Evolutionary conservation across 1,284 basidiomycete species (phyloP).

Genomic region (Inonotus obliquus): DNA sequence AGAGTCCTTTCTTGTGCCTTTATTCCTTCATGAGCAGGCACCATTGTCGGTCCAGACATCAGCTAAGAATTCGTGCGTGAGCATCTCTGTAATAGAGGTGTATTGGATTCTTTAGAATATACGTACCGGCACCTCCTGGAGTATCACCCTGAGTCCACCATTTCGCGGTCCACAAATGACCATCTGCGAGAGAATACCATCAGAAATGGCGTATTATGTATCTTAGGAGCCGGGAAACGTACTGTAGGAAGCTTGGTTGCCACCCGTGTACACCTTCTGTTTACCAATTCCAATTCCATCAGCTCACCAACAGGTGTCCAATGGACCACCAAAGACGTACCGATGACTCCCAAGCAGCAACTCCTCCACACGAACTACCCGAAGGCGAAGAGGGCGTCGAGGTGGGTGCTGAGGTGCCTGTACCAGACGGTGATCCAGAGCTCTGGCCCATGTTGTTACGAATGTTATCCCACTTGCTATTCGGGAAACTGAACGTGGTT

Average conservation of each 20-base stretch:
- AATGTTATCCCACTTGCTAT: conserved; percentile 68
- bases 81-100: not conserved
- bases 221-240: conserved; percentile 18
- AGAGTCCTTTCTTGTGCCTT: no score
- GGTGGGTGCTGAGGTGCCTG: conserved; percentile 24
- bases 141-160: conserved; percentile 58
- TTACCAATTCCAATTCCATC: no score
- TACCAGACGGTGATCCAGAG: conserved; percentile 20
- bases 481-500: conserved; percentile 43
- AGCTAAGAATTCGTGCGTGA: conserved; percentile 22
- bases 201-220: not conserved
- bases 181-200: conserved; percentile 21
- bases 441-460: conserved; percentile 51
- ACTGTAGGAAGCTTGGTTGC: conserved; percentile 47
- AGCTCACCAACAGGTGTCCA: not conserved
- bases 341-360: conserved; percentile 45
- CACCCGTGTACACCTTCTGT: conserved; percentile 45
- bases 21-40: conserved; percentile 24
- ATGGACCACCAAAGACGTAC: conserved; percentile 20
- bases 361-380: conserved; percentile 37
- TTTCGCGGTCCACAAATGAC: conserved; percentile 45
- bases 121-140: conserved; percentile 37
- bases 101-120: no score
- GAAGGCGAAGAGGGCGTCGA: conserved; percentile 24
- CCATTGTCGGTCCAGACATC: conserved; percentile 36